Evolutionary conservation across 2,329 filamentous ascomycete genomes (phyloP), one percentile per base, ranked within the genome.

Genomic region (Ceratocystis cubensis): DNA sequence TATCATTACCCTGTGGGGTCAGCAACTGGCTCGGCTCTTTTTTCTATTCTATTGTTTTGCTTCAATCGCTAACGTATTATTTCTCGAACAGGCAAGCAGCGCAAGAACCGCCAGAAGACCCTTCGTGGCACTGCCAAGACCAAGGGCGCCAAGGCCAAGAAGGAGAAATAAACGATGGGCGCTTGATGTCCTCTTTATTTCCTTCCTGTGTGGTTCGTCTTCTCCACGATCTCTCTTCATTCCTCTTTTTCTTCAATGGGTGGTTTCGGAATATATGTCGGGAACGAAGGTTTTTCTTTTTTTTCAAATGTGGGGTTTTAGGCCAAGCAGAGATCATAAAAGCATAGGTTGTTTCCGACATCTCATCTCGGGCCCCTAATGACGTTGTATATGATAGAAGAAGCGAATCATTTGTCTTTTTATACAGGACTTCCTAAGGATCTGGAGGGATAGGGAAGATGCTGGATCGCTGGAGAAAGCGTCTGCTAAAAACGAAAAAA

Each of bases 21-120:
- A 13, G 37, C 37, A 13, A 41, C 10, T 41, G 3, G 10, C 37
- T 13, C 3, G 37, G 8, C 37, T 41, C n/a, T 22, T 41, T 3
- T 41, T 22, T 15, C 20, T 20, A 28, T 62, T 4, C 25, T 20
- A 28, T 3, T 46, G 13, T 46, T 44, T 28, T n/a, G 25, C n/a
- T n/a, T 65, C 30, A 50, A 15, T 37, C 20, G 59, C 53, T 67
- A 67, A 67, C 66, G 37, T 33, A 22, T 30, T 6, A 44, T 45
- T 44, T 25, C 45, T 17, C 68, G 68, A 73, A 83, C 81, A 97
- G 93, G 93, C 88, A 99, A 99, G 86, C 94, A 97, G 84, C 89
- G 94, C 84, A 99, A 99, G 91, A 99, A 99, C 90, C 87, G 93
- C 80, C 87, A 89, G 82, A 97, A 99, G 91, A 94, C 93, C 78